Evolutionary conservation across 306 rosid genomes (phyloP).

Genomic region (Astragalus glycyphyllos): DNA sequence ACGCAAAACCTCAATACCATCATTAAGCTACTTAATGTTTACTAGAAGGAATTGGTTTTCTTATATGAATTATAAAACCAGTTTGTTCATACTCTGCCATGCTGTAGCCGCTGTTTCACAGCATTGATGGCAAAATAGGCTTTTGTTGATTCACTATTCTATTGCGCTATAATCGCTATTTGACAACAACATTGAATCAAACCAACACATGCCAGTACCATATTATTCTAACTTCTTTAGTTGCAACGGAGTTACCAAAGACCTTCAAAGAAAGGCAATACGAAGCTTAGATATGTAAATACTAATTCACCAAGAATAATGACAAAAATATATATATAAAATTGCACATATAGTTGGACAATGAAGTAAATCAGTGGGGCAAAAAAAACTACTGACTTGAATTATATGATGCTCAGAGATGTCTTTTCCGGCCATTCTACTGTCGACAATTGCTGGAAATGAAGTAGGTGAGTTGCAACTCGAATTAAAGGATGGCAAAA

Average conservation of each 20-base stretch:
- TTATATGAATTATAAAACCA: not conserved
- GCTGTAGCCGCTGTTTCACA: too few species aligned
- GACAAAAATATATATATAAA: slow-evolving; percentile 3
- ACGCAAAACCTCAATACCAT: slow-evolving; percentile 6
- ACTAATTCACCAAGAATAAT: not conserved
- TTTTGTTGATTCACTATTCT: too few species aligned
- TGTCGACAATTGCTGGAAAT: slow-evolving; percentile 83
- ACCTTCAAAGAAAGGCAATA: slow-evolving; percentile 20
- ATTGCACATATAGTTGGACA: slow-evolving; percentile 28
- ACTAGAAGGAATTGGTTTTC: not conserved
- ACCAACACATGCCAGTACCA: not conserved
- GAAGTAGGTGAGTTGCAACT: slow-evolving; percentile 64
- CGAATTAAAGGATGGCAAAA: slow-evolving; percentile 53
- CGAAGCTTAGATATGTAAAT: not conserved
- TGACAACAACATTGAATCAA: not conserved
- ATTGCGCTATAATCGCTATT: too few species aligned
- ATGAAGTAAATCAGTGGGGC: slow-evolving; percentile 20
- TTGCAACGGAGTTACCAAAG: slow-evolving; percentile 9
- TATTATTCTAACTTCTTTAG: not conserved
- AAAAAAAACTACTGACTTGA: slow-evolving; percentile 61
- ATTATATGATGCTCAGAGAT: slow-evolving; percentile 72
- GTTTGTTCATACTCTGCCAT: too few species aligned
- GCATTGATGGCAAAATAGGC: too few species aligned
- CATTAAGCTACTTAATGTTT: slow-evolving; percentile 15
- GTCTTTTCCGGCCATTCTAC: slow-evolving; percentile 85